A percentile compares a stretch with the other conserved stretches of the same genome.
Evolutionary conservation across 768 basidiomycete species (phyloP).

Genomic region (Hemileccinum impolitum): DNA sequence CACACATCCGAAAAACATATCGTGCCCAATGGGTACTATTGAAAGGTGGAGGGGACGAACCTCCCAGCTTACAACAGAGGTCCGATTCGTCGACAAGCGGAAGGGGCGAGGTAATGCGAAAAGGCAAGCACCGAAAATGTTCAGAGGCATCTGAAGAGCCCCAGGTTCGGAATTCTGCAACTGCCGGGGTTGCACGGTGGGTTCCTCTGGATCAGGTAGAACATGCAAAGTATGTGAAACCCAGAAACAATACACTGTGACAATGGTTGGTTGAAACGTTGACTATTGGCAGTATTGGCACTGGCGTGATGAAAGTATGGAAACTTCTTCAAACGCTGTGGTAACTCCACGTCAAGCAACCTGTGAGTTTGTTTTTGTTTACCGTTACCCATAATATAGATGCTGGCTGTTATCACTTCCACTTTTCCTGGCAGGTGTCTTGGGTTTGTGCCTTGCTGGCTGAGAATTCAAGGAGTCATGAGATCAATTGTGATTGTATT

Average conservation of each 20-base stretch:
- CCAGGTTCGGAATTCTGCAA: slow-evolving; percentile 5
- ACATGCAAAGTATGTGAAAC: slow-evolving; percentile 54
- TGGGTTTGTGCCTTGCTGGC: no score
- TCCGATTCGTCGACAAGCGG: slow-evolving; percentile 3
- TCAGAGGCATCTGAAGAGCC: slow-evolving; percentile 10
- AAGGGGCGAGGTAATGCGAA: slow-evolving; percentile 7
- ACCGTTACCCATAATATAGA: background rate
- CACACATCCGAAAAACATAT: slow-evolving; percentile 88
- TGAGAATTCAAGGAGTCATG: no score
- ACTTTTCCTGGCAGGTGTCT: no score
- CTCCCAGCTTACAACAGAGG: slow-evolving; percentile 29
- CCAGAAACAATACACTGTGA: background rate
- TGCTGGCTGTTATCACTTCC: no score
- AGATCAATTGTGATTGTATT: no score
- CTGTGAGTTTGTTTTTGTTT: background rate
- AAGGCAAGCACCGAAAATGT: slow-evolving; percentile 13
- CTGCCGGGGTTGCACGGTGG: slow-evolving; percentile 42
- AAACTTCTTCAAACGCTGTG: slow-evolving; percentile 41
- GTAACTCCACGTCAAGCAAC: background rate
- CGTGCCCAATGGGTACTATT: slow-evolving; percentile 68
- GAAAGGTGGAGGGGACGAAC: slow-evolving; percentile 51
- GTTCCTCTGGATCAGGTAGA: slow-evolving; percentile 50
- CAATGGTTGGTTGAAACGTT: no score
- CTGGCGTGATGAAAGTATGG: slow-evolving; percentile 76
- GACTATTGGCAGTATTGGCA: slow-evolving; percentile 53